Evolutionary conservation across 192 early-diverging fungal genomes (phyloP).

Genomic region (Backusella luteola): DNA sequence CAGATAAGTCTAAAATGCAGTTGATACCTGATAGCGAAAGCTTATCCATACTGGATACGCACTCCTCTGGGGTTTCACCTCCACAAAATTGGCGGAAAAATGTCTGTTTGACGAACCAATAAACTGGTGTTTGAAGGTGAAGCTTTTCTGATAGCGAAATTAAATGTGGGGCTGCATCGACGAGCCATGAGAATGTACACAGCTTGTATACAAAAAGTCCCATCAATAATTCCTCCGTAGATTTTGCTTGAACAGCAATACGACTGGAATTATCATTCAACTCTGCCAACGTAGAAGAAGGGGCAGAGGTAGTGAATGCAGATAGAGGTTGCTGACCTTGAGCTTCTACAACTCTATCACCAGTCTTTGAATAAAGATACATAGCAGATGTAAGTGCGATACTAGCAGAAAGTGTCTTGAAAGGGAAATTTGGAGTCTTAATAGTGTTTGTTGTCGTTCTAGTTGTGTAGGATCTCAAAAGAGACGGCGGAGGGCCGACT

Average conservation of each 20-base stretch:
- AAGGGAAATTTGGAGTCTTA: background rate
- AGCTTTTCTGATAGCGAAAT: conserved; percentile 55
- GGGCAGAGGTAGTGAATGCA: conserved; percentile 2
- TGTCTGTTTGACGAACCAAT: conserved; percentile 75
- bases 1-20: conserved; percentile 82
- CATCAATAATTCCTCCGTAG: conserved; percentile 56
- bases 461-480: background rate
- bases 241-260: conserved; percentile 49
- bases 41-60: conserved; percentile 72
- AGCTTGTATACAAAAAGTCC: conserved; percentile 67
- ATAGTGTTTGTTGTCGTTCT: background rate
- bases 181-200: conserved; percentile 59
- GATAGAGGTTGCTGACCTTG: background rate
- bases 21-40: conserved; percentile 66
- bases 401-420: conserved; percentile 14
- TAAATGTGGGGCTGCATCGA: conserved; percentile 52
- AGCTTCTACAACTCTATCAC: conserved; percentile 17
- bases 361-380: background rate
- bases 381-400: conserved; percentile 3
- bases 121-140: conserved; percentile 45
- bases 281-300: conserved; percentile 22
- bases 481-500: conserved; percentile 7
- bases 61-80: conserved; percentile 83
- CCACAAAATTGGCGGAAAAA: conserved; percentile 93
- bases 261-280: conserved; percentile 38